phyloP scores from a whole-genome alignment of 2,329 filamentous ascomycete genomes.

The Alternaria brassicae region DNA sequence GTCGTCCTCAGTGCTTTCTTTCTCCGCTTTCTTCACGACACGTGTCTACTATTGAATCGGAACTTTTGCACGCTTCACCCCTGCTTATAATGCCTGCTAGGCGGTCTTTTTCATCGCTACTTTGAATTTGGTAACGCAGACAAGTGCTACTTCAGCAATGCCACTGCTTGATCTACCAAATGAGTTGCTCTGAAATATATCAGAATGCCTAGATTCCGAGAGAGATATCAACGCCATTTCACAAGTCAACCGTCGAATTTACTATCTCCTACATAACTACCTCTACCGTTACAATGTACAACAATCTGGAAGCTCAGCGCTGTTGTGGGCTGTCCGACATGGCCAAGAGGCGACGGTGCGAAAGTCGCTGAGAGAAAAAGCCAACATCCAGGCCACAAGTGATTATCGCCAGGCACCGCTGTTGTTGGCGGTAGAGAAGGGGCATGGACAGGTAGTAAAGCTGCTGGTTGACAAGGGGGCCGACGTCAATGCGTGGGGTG shows the following conservation, averaged over 20 bases:
- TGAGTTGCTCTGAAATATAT: background rate
- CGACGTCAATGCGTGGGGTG: background rate
- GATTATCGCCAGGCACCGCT: background rate
- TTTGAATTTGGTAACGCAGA: too few species aligned
- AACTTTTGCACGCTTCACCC: too few species aligned
- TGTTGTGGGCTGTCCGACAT: slow-evolving; percentile 1
- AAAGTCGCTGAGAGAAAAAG: background rate
- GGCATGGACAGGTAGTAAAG: background rate
- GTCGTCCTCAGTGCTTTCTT: too few species aligned
- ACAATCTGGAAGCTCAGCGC: background rate
- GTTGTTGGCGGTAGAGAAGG: background rate
- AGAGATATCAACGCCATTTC: slow-evolving; percentile 2
- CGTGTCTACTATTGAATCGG: too few species aligned
- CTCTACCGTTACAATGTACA: slow-evolving; percentile 3
- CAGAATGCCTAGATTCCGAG: background rate
- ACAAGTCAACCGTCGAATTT: background rate
- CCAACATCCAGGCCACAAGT: background rate
- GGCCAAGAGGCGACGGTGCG: background rate
- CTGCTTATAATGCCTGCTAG: too few species aligned
- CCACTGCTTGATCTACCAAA: background rate
- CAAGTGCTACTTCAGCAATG: background rate
- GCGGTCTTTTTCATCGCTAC: too few species aligned
- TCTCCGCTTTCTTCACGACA: too few species aligned
- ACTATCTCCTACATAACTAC: background rate
- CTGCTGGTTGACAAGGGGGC: background rate